These are phyloP conservation scores for Senna tora DNA, from an alignment of 306 rosid species.

Conservation along the genomic window DNA sequence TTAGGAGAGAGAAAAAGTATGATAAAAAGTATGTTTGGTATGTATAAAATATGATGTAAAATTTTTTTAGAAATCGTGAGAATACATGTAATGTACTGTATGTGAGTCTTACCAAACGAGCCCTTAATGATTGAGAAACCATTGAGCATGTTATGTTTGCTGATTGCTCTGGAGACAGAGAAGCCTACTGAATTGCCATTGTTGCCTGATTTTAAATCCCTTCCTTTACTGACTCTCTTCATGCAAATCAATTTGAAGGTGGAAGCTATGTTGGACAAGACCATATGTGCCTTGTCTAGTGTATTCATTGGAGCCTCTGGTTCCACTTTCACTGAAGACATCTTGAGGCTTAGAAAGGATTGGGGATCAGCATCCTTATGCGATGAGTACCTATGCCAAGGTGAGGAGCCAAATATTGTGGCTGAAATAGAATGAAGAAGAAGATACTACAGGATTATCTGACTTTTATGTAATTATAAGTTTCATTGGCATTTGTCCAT, in stretches of 20 bases:
- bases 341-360: conserved; percentile 74
- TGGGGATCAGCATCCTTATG: conserved; percentile 82
- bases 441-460: conserved; percentile 2
- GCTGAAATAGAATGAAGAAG: conserved; percentile 60
- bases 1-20: no score
- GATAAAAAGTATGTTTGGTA: no score
- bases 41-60: no score
- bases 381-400: conserved; percentile 84
- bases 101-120: no score
- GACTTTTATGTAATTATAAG: conserved; percentile 27
- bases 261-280: conserved; percentile 92
- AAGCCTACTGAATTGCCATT: background rate
- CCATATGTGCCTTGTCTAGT: conserved; percentile 76
- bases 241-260: conserved; percentile 51
- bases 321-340: conserved; percentile 86
- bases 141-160: conserved; percentile 12
- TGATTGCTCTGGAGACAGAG: conserved; percentile 9
- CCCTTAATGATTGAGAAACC: conserved; percentile 2
- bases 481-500: conserved; percentile 36
- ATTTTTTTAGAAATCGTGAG: no score
- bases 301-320: conserved; percentile 86
- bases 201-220: conserved; percentile 1
- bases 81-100: no score
- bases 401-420: conserved; percentile 75
- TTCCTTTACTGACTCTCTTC: conserved; percentile 24